Base-by-base conservation (phyloP, 768 basidiomycete species). In the Roridomyces roridus region DNA sequence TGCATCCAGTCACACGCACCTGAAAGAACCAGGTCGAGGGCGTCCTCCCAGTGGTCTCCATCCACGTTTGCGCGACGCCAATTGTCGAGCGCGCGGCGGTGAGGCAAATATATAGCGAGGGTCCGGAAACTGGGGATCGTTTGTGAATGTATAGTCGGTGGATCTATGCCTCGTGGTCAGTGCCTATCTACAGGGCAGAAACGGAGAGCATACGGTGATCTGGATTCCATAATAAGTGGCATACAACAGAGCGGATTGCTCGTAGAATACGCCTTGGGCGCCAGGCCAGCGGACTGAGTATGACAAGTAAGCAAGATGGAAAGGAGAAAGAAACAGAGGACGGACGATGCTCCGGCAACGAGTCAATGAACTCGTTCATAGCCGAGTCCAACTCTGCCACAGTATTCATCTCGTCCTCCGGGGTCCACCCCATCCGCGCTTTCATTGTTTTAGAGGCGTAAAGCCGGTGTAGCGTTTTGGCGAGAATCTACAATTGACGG, bases 321-420 rank as follows among this genome's bases (percentile, higher is more conserved):
- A 24, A 8, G 18, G 41, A 43, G n/a, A 46, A 17, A 39, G 9
- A 9, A n/a, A 11, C 7, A 15, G 21, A 14, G 7, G 20, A 2
- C 70, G 39, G 57, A 79, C 78, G 54, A 47, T 80, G 79, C 36
- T 75, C 70, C 2, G 83, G 83, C 17, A 85, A 71, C 11, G 74
- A 67, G 51, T 82, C 81, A 6, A 80, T 73, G 78, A 80, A 84
- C 12, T 75, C 71, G 62, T 84, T 82, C 46, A 85, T 67, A 0
- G 75, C 75, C 1, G 79, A 79, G 64, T 84, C 83, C 7, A 85
- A 71, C 43, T 82, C 79, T 5, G 82, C 72, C 7, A 84, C 80
- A 31, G 77, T 73, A 26, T 67, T 65, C 51, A 74, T 72, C 36
- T 77, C 74, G 77, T 77, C 78, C 17, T 74, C 65, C 0, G 64